Evolutionary conservation across 768 basidiomycete species (phyloP).

Genomic region (Amanita pallidorosea): DNA sequence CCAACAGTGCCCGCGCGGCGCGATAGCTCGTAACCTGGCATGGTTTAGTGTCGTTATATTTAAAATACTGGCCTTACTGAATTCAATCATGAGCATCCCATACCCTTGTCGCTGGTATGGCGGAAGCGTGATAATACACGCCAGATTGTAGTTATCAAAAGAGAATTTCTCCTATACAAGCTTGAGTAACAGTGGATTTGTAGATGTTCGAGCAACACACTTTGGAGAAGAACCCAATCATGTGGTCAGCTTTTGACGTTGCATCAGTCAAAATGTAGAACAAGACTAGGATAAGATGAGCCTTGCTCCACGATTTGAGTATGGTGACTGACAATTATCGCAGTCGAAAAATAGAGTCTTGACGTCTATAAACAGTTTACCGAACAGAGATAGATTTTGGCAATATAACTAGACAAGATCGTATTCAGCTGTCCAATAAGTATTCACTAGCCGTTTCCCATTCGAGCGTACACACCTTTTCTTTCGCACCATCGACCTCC

Average conservation of each 20-base stretch:
- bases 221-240: slow-evolving; percentile 66
- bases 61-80: slow-evolving; percentile 53
- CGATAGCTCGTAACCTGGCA: slow-evolving; percentile 84
- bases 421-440: slow-evolving; percentile 3
- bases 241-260: slow-evolving; percentile 66
- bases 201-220: slow-evolving; percentile 15
- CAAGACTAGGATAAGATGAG: slow-evolving; percentile 38
- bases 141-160: slow-evolving; percentile 95
- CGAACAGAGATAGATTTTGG: slow-evolving; percentile 91
- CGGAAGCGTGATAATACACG: slow-evolving; percentile 92
- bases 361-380: slow-evolving; percentile 97
- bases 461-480: slow-evolving; percentile 48
- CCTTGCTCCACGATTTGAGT: not conserved
- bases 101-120: slow-evolving; percentile 86
- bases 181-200: not conserved
- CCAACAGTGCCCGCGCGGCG: slow-evolving; percentile 69
- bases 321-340: slow-evolving; percentile 58
- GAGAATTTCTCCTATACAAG: slow-evolving; percentile 76
- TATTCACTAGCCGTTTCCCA: not conserved
- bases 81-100: slow-evolving; percentile 95
- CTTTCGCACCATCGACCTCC: slow-evolving; percentile 86
- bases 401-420: slow-evolving; percentile 67
- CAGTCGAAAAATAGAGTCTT: slow-evolving; percentile 92
- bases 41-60: not conserved
- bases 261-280: slow-evolving; percentile 92